Conservation (phyloP, 208 protist species). For the Trypanosoma cruzi region DNA sequence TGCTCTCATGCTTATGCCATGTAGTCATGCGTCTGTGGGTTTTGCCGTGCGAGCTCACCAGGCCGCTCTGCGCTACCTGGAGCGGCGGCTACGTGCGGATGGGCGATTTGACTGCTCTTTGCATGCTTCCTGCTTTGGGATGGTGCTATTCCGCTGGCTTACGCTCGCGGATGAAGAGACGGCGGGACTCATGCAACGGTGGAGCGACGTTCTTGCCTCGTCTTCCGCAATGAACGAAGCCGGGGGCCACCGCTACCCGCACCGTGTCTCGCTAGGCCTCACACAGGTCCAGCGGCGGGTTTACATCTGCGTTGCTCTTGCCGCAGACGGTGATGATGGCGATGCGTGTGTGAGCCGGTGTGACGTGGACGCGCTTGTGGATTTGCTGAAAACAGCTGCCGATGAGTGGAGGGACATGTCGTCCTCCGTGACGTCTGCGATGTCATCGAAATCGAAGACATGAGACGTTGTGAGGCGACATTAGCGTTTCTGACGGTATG, state of each 20-base stretch:
- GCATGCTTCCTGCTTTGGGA: constrained; percentile 43
- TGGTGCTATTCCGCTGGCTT: constrained; percentile 66
- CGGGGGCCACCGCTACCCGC: background rate
- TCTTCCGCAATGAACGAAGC: background rate
- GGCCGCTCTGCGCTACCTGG: constrained; percentile 25
- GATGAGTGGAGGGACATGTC: background rate
- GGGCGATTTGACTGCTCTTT: constrained; percentile 72
- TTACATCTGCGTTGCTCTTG: constrained; percentile 29
- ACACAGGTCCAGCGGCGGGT: constrained; percentile 45
- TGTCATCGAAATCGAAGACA: background rate
- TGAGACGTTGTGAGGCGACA: no score
- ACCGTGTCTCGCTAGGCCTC: constrained; percentile 35
- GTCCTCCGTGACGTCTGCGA: background rate
- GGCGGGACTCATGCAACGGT: constrained; percentile 36
- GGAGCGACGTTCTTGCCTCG: constrained; percentile 19
- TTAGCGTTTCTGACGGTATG: no score
- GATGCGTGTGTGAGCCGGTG: background rate
- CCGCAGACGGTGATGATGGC: background rate
- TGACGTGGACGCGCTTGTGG: constrained; percentile 22
- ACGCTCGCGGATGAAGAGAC: constrained; percentile 63
- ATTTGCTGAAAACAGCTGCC: constrained; percentile 15
- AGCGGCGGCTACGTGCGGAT: constrained; percentile 48
- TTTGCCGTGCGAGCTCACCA: constrained; percentile 24
- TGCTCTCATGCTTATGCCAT: constrained; percentile 7
- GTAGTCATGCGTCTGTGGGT: background rate